A percentile compares a stretch with the other conserved stretches of the same genome.
Evolutionary conservation across 306 rosid genomes (phyloP).

Genomic region (Begonia fuchsioides): DNA sequence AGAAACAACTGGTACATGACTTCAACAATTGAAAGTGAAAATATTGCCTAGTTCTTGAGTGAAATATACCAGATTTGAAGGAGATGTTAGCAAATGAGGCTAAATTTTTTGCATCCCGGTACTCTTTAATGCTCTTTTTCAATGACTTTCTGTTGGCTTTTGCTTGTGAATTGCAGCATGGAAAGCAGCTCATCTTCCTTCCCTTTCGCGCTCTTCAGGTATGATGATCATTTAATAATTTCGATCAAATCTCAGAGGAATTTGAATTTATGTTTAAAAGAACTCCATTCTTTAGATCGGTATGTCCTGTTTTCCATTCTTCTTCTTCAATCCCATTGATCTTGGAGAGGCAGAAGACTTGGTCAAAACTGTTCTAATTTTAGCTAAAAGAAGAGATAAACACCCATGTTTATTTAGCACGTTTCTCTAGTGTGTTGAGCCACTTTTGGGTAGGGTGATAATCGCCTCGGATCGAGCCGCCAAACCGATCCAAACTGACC

Average conservation of each 20-base stretch:
- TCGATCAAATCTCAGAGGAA: constrained; percentile 5
- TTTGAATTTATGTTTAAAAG: neutral
- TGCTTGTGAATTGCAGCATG: constrained; percentile 46
- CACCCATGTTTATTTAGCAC: no score
- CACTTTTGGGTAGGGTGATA: no score
- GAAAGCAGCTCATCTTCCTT: constrained; percentile 59
- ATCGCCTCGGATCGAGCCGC: no score
- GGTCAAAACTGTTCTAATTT: neutral
- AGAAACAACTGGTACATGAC: no score
- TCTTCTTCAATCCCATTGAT: neutral
- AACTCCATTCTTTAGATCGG: neutral
- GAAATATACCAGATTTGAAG: constrained; percentile 41
- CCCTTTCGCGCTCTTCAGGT: constrained; percentile 8
- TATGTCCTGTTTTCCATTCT: neutral
- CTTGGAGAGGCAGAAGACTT: neutral
- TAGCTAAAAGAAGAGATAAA: no score
- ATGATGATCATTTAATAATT: constrained; percentile 4
- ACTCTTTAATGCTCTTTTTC: constrained; percentile 42
- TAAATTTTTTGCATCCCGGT: constrained; percentile 30
- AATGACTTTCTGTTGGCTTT: constrained; percentile 24
- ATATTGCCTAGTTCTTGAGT: neutral
- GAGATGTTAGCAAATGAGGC: constrained; percentile 53
- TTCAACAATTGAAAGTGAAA: no score
- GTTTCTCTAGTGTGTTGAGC: no score
- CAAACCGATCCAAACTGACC: no score